Evolutionary conservation across 768 basidiomycete genomes (phyloP).

Genomic region (Tricholoma sp.): DNA sequence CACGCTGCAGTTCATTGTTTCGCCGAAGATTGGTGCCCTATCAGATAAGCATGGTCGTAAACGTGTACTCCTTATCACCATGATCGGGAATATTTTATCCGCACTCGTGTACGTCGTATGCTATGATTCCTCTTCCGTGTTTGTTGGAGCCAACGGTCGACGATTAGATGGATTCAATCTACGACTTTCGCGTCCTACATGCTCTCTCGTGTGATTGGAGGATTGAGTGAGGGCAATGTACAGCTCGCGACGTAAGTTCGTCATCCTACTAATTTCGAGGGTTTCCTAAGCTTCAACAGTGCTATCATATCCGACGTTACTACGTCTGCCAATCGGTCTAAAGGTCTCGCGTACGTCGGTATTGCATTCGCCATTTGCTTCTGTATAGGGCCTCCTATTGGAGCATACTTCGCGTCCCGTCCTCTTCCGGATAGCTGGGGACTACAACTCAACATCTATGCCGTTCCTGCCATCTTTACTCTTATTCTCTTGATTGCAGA

Average conservation of each 20-base stretch:
- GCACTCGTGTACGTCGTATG: slow-evolving; percentile 62
- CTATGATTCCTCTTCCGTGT: background rate
- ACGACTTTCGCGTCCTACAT: slow-evolving; percentile 88
- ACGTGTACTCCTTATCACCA: slow-evolving; percentile 73
- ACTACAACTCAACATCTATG: slow-evolving; percentile 80
- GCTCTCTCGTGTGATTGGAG: slow-evolving; percentile 87
- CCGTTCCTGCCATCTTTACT: slow-evolving; percentile 81
- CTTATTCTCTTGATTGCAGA: slow-evolving; percentile 73
- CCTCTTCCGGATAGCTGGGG: slow-evolving; percentile 62
- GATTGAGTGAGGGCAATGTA: slow-evolving; percentile 95
- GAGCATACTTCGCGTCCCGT: slow-evolving; percentile 92
- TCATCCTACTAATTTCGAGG: background rate
- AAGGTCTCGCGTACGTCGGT: slow-evolving; percentile 86
- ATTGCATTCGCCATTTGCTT: slow-evolving; percentile 97
- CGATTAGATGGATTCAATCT: slow-evolving; percentile 76
- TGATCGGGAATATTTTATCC: slow-evolving; percentile 93
- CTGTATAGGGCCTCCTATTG: slow-evolving; percentile 87
- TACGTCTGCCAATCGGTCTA: slow-evolving; percentile 71
- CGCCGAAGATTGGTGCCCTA: slow-evolving; percentile 74
- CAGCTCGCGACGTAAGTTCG: slow-evolving; percentile 83
- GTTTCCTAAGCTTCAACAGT: slow-evolving; percentile 33
- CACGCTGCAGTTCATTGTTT: slow-evolving; percentile 78
- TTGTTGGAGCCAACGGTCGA: slow-evolving; percentile 1
- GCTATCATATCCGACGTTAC: slow-evolving; percentile 94
- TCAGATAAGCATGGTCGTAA: slow-evolving; percentile 91